Evolutionary conservation across 805 yeast species (phyloP).

Genomic region (Debaryomyces maramus): DNA sequence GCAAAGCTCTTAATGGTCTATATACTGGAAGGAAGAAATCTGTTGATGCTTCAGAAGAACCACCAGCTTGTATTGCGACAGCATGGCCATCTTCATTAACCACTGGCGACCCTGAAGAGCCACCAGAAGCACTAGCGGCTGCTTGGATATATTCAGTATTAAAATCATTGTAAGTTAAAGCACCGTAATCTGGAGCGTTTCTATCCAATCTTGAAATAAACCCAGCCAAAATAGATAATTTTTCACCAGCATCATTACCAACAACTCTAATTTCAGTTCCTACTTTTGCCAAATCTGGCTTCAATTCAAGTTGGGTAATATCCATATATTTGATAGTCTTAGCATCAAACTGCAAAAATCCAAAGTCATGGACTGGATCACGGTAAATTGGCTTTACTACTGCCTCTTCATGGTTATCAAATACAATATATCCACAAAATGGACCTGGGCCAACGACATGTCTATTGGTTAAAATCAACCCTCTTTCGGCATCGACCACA

Average conservation of each 20-base stretch:
- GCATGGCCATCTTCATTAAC: slow-evolving; percentile 85
- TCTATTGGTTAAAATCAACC: slow-evolving; percentile 85
- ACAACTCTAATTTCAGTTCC: slow-evolving; percentile 93
- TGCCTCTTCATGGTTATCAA: slow-evolving; percentile 93
- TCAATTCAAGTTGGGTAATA: slow-evolving; percentile 61
- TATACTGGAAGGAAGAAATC: slow-evolving; percentile 88
- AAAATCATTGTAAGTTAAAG: slow-evolving; percentile 84
- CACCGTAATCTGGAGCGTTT: slow-evolving; percentile 93
- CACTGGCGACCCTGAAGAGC: slow-evolving; percentile 96
- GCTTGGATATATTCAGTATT: slow-evolving; percentile 94
- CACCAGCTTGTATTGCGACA: slow-evolving; percentile 93
- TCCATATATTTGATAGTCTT: slow-evolving; percentile 68
- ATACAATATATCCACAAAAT: slow-evolving; percentile 85
- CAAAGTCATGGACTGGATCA: slow-evolving; percentile 95
- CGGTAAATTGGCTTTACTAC: slow-evolving; percentile 83
- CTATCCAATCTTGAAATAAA: slow-evolving; percentile 83
- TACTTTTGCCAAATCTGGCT: slow-evolving; percentile 84
- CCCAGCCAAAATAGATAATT: slow-evolving; percentile 83
- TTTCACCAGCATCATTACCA: slow-evolving; percentile 97
- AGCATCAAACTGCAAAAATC: slow-evolving; percentile 81
- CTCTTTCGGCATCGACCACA: slow-evolving; percentile 79
- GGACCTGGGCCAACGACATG: slow-evolving; percentile 98
- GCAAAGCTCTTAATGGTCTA: slow-evolving; percentile 78
- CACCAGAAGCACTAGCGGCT: slow-evolving; percentile 95
- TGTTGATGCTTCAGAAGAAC: slow-evolving; percentile 85